These are phyloP conservation scores for Moesziomyces antarcticus DNA, from an alignment of 1,284 basidiomycete genomes.

Conservation along the genomic window DNA sequence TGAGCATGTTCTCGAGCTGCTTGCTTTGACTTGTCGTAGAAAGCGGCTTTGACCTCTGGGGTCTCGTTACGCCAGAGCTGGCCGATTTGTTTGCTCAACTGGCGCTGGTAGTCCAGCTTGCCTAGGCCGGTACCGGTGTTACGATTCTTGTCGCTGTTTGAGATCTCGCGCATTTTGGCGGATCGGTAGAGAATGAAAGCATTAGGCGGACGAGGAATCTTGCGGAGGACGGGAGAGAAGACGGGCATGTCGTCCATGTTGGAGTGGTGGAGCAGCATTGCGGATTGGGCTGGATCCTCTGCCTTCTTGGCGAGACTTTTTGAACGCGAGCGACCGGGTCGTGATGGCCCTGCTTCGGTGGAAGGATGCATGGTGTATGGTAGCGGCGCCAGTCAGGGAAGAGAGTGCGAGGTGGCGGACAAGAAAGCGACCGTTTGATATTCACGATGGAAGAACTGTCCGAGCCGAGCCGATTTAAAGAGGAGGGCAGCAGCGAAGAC, in stretches of 20 bases:
- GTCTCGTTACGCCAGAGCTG: slow-evolving; percentile 36
- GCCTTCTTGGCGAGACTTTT: slow-evolving; percentile 6
- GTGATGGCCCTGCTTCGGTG: slow-evolving; percentile 5
- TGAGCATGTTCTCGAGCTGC: slow-evolving; percentile 26
- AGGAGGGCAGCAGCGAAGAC: too few relatives aligned
- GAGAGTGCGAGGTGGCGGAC: too few relatives aligned
- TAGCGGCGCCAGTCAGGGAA: too few relatives aligned
- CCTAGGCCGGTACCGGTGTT: slow-evolving; percentile 10
- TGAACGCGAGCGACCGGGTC: slow-evolving; percentile 12
- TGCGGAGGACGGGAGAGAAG: slow-evolving; percentile 12
- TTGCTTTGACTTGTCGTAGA: slow-evolving; percentile 29
- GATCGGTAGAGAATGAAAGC: slow-evolving; percentile 46
- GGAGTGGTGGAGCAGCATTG: neutral
- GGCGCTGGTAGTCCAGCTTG: slow-evolving; percentile 41
- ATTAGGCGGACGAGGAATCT: slow-evolving; percentile 40
- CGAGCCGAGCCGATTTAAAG: too few relatives aligned
- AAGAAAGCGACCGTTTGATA: too few relatives aligned
- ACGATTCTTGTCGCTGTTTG: neutral
- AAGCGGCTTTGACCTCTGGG: slow-evolving; percentile 18
- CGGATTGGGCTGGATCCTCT: neutral
- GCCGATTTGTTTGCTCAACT: slow-evolving; percentile 33
- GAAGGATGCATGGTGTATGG: slow-evolving; percentile 1
- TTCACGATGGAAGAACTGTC: too few relatives aligned
- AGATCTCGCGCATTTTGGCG: slow-evolving; percentile 30
- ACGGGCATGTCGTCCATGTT: too few relatives aligned